phyloP scores from a whole-genome alignment of 2,329 filamentous ascomycete species.

The Xylariaceae sp. region DNA sequence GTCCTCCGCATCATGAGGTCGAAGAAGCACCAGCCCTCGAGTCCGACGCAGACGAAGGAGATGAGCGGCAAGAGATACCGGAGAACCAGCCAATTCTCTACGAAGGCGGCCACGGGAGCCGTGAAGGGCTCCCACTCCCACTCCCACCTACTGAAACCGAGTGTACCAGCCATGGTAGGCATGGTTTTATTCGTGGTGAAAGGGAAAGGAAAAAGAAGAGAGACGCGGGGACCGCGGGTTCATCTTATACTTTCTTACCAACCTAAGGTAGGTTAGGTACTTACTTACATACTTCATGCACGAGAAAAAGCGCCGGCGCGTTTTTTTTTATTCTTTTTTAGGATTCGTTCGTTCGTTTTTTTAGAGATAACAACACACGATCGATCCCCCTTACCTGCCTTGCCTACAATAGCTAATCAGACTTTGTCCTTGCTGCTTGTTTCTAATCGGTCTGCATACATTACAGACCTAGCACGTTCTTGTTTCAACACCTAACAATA shows the following conservation, averaged over 20 bases:
- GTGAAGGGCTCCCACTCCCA: slow-evolving; percentile 13
- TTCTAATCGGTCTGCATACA: too few relatives aligned
- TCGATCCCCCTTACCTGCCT: not conserved
- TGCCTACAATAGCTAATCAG: too few relatives aligned
- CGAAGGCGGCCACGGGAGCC: slow-evolving; percentile 9
- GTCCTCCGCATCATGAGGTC: slow-evolving; percentile 19
- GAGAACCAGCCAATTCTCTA: slow-evolving; percentile 16
- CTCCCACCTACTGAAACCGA: slow-evolving; percentile 5
- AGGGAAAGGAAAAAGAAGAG: not conserved
- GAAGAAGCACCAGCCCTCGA: slow-evolving; percentile 20
- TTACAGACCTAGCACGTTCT: too few relatives aligned
- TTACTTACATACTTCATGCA: too few relatives aligned
- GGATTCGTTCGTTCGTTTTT: slow-evolving; percentile 7
- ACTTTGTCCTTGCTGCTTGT: too few relatives aligned
- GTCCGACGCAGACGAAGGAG: slow-evolving; percentile 21
- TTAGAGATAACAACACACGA: not conserved
- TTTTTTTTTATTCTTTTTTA: too few relatives aligned
- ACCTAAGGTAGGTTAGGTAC: too few relatives aligned
- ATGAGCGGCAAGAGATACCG: slow-evolving; percentile 18
- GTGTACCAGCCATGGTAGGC: slow-evolving; percentile 19
- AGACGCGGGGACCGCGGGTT: not conserved
- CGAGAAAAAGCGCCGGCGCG: too few relatives aligned
- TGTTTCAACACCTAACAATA: too few relatives aligned
- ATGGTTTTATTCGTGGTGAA: slow-evolving; percentile 11
- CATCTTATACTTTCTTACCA: slow-evolving; percentile 7